Evolutionary conservation across 495 filamentous ascomycete genomes (phyloP).

Genomic region (Astrocystis sublimbata): DNA sequence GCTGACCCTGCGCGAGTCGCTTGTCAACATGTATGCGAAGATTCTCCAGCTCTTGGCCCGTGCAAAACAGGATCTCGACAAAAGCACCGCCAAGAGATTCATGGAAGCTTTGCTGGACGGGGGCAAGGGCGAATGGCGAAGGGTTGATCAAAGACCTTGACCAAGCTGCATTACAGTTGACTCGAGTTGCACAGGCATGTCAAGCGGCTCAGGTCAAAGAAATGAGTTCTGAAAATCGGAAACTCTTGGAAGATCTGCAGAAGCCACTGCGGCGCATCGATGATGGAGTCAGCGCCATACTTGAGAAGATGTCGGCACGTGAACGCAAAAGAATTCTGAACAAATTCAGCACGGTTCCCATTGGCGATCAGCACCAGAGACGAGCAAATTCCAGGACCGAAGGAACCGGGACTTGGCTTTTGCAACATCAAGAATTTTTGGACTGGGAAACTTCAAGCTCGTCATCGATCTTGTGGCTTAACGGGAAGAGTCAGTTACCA

Average conservation of each 20-base stretch:
- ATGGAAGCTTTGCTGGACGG: background rate
- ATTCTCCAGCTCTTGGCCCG: background rate
- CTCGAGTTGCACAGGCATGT: background rate
- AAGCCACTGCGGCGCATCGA: constrained; percentile 13
- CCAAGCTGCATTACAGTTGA: background rate
- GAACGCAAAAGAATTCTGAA: constrained; percentile 21
- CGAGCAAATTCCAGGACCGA: background rate
- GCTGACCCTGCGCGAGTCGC: background rate
- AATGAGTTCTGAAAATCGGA: no score
- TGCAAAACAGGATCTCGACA: background rate
- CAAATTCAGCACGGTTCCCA: constrained; percentile 5
- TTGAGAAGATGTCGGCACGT: constrained; percentile 9
- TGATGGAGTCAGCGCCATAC: constrained; percentile 1
- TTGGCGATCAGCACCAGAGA: background rate
- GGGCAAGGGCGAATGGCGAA: background rate
- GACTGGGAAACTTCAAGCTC: constrained; percentile 21
- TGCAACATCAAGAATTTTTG: constrained; percentile 9
- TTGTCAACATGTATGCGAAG: background rate
- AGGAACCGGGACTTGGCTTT: constrained; percentile 21
- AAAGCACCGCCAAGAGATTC: background rate
- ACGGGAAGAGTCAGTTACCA: constrained; percentile 13
- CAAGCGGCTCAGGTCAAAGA: background rate
- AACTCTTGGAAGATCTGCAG: background rate
- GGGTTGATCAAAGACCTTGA: background rate
- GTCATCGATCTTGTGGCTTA: constrained; percentile 18